These are phyloP conservation scores for Trichoderma semiorbis DNA, from an alignment of 2,329 filamentous ascomycete genomes.

Conservation along the genomic window DNA sequence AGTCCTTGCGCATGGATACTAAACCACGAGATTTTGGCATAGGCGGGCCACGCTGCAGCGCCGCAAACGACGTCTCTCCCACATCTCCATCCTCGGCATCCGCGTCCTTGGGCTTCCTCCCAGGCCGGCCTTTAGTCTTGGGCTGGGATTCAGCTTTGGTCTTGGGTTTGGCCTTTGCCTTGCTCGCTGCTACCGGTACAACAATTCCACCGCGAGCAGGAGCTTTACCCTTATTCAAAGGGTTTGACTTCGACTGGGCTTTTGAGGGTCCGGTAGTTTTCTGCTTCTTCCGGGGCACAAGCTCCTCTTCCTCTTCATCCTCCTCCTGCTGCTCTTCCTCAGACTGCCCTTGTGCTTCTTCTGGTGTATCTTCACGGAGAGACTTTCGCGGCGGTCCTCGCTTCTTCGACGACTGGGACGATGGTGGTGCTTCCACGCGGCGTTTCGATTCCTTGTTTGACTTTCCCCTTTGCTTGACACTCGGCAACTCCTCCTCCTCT, in stretches of 20 bases:
- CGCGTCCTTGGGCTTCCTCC: constrained; percentile 27
- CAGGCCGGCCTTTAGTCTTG: constrained; percentile 27
- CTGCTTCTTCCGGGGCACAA: constrained; percentile 27
- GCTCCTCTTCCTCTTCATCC: constrained; percentile 26
- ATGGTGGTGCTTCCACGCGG: background rate
- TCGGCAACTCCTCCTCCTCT: background rate
- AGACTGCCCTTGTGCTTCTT: background rate
- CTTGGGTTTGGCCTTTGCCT: constrained; percentile 16
- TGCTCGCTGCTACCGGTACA: background rate
- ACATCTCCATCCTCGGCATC: constrained; percentile 37
- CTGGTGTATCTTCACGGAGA: background rate
- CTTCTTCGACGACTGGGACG: background rate
- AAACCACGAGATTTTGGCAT: constrained; percentile 54
- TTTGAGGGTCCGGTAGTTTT: constrained; percentile 26
- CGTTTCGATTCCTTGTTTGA: constrained; percentile 16
- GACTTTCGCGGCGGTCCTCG: background rate
- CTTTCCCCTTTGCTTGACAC: constrained; percentile 21
- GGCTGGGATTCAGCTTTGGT: constrained; percentile 22
- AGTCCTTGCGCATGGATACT: constrained; percentile 48
- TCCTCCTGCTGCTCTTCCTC: constrained; percentile 22
- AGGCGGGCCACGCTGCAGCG: constrained; percentile 53
- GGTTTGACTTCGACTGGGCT: constrained; percentile 21
- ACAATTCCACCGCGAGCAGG: background rate
- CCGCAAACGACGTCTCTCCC: constrained; percentile 45
- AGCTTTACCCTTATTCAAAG: constrained; percentile 7